Evolutionary conservation across 2,329 filamentous ascomycete species (phyloP).

Genomic region (Aspergillus japonicus): DNA sequence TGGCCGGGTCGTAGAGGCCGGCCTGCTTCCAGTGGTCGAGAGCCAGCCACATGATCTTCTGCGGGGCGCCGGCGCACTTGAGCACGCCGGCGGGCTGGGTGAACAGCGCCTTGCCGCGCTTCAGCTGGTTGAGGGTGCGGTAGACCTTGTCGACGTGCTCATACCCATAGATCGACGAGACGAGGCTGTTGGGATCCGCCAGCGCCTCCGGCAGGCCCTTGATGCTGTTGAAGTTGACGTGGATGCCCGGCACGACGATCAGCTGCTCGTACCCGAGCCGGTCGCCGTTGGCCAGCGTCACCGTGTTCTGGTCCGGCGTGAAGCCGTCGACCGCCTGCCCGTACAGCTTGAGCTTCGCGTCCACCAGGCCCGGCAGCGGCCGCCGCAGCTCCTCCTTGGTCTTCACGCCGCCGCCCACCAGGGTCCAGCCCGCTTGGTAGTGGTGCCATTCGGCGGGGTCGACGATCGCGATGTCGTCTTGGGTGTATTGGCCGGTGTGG

Average conservation of each 20-base stretch:
- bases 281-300: slow-evolving; percentile 57
- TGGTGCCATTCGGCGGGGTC: slow-evolving; percentile 64
- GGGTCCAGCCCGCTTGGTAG: slow-evolving; percentile 69
- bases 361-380: slow-evolving; percentile 53
- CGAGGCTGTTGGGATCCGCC: slow-evolving; percentile 46
- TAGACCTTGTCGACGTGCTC: slow-evolving; percentile 57
- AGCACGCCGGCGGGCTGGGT: slow-evolving; percentile 59
- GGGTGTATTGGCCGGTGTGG: slow-evolving; percentile 54
- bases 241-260: slow-evolving; percentile 60
- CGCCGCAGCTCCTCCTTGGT: slow-evolving; percentile 58
- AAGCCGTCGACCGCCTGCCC: slow-evolving; percentile 52
- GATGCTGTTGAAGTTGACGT: slow-evolving; percentile 52
- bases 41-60: slow-evolving; percentile 64
- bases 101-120: slow-evolving; percentile 57
- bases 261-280: slow-evolving; percentile 63
- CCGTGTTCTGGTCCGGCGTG: slow-evolving; percentile 55
- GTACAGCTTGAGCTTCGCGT: slow-evolving; percentile 64
- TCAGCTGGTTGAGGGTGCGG: slow-evolving; percentile 48
- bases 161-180: slow-evolving; percentile 60
- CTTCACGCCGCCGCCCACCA: slow-evolving; percentile 66
- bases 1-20: slow-evolving; percentile 50
- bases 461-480: slow-evolving; percentile 63
- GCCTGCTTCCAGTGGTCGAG: slow-evolving; percentile 58
- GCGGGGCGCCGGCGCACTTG: slow-evolving; percentile 62
- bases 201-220: slow-evolving; percentile 59